These are phyloP conservation scores for Phaeolepiota aurea DNA, from an alignment of 768 basidiomycete genomes.

Conservation along the genomic window DNA sequence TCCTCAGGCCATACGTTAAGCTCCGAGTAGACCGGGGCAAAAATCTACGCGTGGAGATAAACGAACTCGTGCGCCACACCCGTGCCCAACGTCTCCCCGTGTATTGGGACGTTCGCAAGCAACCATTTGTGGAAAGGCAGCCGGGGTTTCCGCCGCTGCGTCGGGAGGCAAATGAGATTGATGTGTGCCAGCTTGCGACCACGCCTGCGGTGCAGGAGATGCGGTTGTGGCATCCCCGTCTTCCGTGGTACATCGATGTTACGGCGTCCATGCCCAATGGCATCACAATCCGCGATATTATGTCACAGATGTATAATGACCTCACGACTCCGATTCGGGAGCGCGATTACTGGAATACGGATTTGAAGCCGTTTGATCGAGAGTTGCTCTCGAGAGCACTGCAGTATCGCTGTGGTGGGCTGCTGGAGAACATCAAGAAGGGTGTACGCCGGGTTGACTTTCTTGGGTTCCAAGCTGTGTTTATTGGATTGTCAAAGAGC, in stretches of 20 bases:
- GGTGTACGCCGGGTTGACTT: slow-evolving; percentile 45
- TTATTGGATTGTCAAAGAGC: slow-evolving; percentile 21
- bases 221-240: slow-evolving; percentile 36
- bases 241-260: slow-evolving; percentile 49
- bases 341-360: slow-evolving; percentile 38
- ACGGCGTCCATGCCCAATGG: slow-evolving; percentile 28
- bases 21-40: no score
- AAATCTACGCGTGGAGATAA: background rate
- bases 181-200: slow-evolving; percentile 28
- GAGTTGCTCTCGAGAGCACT: slow-evolving; percentile 29
- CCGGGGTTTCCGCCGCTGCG: background rate
- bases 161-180: slow-evolving; percentile 8
- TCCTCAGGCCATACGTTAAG: no score
- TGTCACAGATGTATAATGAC: slow-evolving; percentile 28
- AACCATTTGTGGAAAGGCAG: background rate
- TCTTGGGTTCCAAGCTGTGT: slow-evolving; percentile 31
- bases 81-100: background rate
- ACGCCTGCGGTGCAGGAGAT: slow-evolving; percentile 36
- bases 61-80: background rate
- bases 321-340: slow-evolving; percentile 28
- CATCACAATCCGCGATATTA: slow-evolving; percentile 41
- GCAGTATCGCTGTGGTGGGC: slow-evolving; percentile 24
- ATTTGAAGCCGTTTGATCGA: slow-evolving; percentile 32
- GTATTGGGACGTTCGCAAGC: background rate
- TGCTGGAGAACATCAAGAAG: slow-evolving; percentile 17